A percentile compares a stretch with the other conserved stretches of the same genome.
These are phyloP conservation scores for Penicillium paxilli DNA, from an alignment of 495 filamentous ascomycete species.

Conservation along the genomic window DNA sequence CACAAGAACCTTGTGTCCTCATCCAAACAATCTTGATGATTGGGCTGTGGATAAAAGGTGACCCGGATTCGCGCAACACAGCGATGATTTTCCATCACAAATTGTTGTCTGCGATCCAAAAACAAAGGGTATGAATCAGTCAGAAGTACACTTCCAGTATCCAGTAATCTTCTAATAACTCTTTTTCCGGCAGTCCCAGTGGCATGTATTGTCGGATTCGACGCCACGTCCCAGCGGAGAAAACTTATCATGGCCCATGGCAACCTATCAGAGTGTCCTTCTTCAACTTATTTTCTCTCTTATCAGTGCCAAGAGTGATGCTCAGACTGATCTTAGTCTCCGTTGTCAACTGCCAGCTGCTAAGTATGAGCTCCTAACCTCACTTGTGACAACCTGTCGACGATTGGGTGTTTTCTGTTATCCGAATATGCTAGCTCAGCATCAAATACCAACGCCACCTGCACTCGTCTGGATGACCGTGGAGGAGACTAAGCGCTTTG, in stretches of 20 bases:
- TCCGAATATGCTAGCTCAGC: not conserved
- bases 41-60: slow-evolving; percentile 18
- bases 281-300: not conserved
- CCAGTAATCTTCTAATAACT: not conserved
- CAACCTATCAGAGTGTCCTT: not conserved
- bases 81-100: slow-evolving; percentile 15
- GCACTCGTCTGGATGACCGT: not conserved
- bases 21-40: slow-evolving; percentile 22
- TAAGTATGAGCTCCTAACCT: not conserved
- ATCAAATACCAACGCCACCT: not conserved
- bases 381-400: not conserved
- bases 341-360: not conserved
- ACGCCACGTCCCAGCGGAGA: not conserved
- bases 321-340: not conserved
- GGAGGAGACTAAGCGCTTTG: not conserved
- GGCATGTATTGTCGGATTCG: not conserved
- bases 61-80: slow-evolving; percentile 2
- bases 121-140: slow-evolving; percentile 14
- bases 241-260: not conserved
- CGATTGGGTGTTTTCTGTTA: not conserved
- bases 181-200: not conserved
- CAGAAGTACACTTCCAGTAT: not conserved
- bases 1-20: slow-evolving; percentile 17
- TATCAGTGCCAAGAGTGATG: not conserved
- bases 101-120: slow-evolving; percentile 13